Percentiles rank a stretch among this genome's conserved stretches.
These are phyloP conservation scores for Pichia terricola DNA, from an alignment of 1,139 yeast genomes.

Conservation along the genomic window DNA sequence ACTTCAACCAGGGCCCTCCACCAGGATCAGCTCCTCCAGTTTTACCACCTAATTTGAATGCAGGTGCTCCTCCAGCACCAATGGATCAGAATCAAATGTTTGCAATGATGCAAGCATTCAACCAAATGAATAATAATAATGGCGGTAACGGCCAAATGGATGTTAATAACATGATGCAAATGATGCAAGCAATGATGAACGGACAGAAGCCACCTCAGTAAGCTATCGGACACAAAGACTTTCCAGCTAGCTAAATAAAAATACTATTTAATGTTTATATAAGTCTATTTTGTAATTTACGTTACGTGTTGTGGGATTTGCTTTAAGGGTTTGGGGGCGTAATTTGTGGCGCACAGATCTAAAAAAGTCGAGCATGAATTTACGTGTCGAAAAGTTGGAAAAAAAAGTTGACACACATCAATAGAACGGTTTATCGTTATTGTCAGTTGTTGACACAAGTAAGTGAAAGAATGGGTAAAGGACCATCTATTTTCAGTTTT, in stretches of 20 bases:
- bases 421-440: no score
- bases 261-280: no score
- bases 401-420: no score
- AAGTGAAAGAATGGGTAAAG: no score
- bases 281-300: no score
- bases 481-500: constrained; percentile 40
- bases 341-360: no score
- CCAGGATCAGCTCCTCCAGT: constrained; percentile 4
- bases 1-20: constrained; percentile 14
- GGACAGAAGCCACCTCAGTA: constrained; percentile 13
- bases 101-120: constrained; percentile 25
- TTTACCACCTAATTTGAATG: constrained; percentile 1
- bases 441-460: no score
- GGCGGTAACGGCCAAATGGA: constrained; percentile 15
- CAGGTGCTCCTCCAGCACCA: constrained; percentile 3
- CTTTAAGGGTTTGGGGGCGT: no score
- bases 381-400: no score
- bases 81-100: constrained; percentile 21
- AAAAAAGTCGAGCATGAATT: no score
- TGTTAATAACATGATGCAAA: constrained; percentile 26
- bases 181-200: constrained; percentile 26
- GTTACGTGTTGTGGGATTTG: no score
- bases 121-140: constrained; percentile 16
- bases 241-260: no score
- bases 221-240: constrained; percentile 1